phyloP scores from a whole-genome alignment of 257 asterid species.

The Henckelia pumila region DNA sequence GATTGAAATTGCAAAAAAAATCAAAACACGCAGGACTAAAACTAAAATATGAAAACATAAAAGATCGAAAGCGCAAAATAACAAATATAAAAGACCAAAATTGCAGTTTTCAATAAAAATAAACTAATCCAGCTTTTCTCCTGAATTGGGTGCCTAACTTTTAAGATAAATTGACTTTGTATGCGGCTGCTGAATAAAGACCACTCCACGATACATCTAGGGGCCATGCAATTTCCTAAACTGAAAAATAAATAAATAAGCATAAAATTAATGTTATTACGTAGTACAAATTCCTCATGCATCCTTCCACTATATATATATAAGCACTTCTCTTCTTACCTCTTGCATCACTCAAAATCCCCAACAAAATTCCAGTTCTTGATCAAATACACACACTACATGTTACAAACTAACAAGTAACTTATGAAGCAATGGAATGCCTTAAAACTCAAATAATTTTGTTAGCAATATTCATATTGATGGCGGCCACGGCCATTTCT shows the following conservation, averaged over 20 bases:
- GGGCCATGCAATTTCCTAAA: not conserved
- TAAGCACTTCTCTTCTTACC: not conserved
- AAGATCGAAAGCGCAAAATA: no score
- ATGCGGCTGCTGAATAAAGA: constrained; percentile 29
- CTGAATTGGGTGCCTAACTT: constrained; percentile 30
- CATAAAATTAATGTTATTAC: not conserved
- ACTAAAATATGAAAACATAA: no score
- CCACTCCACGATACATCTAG: constrained; percentile 26
- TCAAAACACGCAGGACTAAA: no score
- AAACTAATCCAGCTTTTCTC: no score
- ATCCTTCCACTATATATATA: not conserved
- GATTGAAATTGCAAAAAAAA: no score
- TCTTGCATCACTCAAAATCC: not conserved
- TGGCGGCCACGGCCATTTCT: constrained; percentile 8
- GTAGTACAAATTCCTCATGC: not conserved
- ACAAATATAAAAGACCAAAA: no score
- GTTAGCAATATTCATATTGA: not conserved
- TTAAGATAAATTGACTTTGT: constrained; percentile 29
- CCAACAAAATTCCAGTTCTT: not conserved
- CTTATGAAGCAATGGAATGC: not conserved
- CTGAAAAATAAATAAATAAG: not conserved
- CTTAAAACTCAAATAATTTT: not conserved
- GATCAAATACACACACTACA: no score
- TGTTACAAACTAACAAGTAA: no score
- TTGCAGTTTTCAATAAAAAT: no score